These are phyloP conservation scores for Thraustochytrium aureum DNA, from an alignment of 352 stramenopile species.

Conservation along the genomic window DNA sequence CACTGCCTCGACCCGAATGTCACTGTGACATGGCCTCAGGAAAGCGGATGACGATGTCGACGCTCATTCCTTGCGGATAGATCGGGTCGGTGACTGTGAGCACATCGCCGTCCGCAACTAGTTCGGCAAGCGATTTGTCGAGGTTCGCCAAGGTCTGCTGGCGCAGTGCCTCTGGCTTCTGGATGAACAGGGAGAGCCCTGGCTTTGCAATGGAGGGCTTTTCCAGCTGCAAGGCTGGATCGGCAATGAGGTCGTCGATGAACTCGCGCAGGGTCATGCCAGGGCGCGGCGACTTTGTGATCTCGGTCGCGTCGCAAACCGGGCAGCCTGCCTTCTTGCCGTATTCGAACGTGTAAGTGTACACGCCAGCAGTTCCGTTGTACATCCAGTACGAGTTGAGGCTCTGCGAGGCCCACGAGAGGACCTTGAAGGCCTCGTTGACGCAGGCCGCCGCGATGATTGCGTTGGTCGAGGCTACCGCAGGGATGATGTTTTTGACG, in stretches of 20 bases:
- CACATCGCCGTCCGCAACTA: constrained; percentile 81
- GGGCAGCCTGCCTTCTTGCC: constrained; percentile 81
- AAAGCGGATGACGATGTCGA: constrained; percentile 23
- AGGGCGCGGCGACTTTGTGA: constrained; percentile 65
- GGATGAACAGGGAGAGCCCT: constrained; percentile 70
- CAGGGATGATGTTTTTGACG: constrained; percentile 99
- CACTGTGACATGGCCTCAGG: no score
- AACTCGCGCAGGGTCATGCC: constrained; percentile 66
- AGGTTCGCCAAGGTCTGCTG: constrained; percentile 86
- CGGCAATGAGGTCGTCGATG: constrained; percentile 63
- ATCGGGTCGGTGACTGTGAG: constrained; percentile 92
- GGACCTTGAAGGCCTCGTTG: constrained; percentile 94
- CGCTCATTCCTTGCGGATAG: constrained; percentile 62
- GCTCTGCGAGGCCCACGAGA: constrained; percentile 92
- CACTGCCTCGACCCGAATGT: no score
- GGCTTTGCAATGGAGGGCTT: constrained; percentile 65
- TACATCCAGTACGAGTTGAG: constrained; percentile 98
- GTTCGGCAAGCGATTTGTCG: constrained; percentile 75
- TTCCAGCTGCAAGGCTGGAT: constrained; percentile 65
- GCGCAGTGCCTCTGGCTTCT: constrained; percentile 73
- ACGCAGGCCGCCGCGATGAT: constrained; percentile 98
- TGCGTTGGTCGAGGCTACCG: constrained; percentile 99
- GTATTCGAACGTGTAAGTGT: constrained; percentile 96
- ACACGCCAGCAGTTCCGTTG: constrained; percentile 80
- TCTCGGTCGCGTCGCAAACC: constrained; percentile 74